A percentile compares a stretch with the other conserved stretches of the same genome.
Evolutionary conservation across 108 stramenopile genomes (phyloP).

Genomic region (Epithemia pelagica): DNA sequence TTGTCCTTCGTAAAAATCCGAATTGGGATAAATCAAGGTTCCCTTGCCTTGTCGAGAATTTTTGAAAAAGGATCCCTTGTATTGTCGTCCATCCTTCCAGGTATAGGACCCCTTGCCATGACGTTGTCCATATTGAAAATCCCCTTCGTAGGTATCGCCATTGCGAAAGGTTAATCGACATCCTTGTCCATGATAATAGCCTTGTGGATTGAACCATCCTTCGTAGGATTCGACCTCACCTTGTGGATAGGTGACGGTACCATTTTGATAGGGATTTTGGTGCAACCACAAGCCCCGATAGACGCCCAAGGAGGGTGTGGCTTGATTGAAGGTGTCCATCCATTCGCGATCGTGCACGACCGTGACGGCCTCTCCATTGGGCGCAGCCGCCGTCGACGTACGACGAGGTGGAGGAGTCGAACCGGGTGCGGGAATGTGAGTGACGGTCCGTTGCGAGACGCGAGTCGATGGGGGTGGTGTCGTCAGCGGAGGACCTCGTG

Average conservation of each 20-base stretch:
- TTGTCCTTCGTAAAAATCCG: constrained; percentile 12
- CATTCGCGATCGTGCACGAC: constrained; percentile 13
- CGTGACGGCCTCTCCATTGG: not conserved
- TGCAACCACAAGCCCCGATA: constrained; percentile 16
- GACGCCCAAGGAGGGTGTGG: not conserved
- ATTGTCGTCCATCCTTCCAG: constrained; percentile 24
- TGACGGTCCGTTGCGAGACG: not conserved
- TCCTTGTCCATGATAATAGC: constrained; percentile 20
- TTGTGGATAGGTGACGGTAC: constrained; percentile 3
- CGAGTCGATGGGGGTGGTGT: not conserved
- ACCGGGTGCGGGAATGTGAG: not conserved
- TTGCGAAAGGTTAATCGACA: constrained; percentile 10
- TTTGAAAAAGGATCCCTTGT: constrained; percentile 15
- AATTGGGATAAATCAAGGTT: constrained; percentile 12
- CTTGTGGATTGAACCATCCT: constrained; percentile 18
- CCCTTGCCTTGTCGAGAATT: constrained; percentile 17
- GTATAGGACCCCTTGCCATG: constrained; percentile 30
- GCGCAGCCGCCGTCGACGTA: not conserved
- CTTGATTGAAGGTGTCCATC: constrained; percentile 3
- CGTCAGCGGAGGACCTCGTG: not conserved
- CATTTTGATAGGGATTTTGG: constrained; percentile 3
- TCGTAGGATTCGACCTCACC: constrained; percentile 12
- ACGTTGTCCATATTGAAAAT: constrained; percentile 18
- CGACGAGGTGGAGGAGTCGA: not conserved
- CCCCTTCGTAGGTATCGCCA: constrained; percentile 41